Evolutionary conservation across 441 rosid genomes (phyloP).

Genomic region (Mallotus repandus): DNA sequence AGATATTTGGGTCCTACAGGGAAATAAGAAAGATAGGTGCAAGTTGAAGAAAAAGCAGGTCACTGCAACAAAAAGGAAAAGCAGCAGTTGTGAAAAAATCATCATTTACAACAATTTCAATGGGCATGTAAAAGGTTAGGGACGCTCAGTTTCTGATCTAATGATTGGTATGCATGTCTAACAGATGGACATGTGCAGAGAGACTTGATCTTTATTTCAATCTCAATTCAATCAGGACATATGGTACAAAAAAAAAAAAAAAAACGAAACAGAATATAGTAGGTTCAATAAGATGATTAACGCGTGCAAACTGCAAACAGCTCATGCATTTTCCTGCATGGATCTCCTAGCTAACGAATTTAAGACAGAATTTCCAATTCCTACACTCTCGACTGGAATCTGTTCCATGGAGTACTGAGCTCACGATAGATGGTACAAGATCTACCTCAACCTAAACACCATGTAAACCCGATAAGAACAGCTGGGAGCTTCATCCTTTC

Average conservation of each 20-base stretch:
- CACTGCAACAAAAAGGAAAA: too few relatives aligned
- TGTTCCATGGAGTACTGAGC: conserved; percentile 10
- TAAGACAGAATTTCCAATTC: conserved; percentile 20
- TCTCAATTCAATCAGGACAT: conserved; percentile 14
- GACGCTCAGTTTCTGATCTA: too few relatives aligned
- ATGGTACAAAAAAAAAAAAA: conserved; percentile 6
- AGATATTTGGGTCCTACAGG: too few relatives aligned
- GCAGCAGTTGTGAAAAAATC: too few relatives aligned
- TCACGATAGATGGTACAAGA: not conserved
- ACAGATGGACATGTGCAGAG: not conserved
- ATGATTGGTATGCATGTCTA: not conserved
- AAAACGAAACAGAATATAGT: not conserved
- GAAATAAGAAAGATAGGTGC: too few relatives aligned
- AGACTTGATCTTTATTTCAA: conserved; percentile 16
- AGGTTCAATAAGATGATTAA: conserved; percentile 1
- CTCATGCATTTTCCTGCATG: conserved; percentile 19
- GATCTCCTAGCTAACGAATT: conserved; percentile 16
- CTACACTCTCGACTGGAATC: conserved; percentile 18
- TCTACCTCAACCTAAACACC: not conserved
- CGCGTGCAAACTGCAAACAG: not conserved
- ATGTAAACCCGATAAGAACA: conserved; percentile 10
- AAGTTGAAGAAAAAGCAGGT: too few relatives aligned
- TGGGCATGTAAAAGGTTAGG: too few relatives aligned
- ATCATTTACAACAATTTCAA: too few relatives aligned
- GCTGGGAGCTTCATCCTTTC: conserved; percentile 20